phyloP scores from a whole-genome alignment of 805 yeast genomes.

The Saccharomycopsis sp. region DNA sequence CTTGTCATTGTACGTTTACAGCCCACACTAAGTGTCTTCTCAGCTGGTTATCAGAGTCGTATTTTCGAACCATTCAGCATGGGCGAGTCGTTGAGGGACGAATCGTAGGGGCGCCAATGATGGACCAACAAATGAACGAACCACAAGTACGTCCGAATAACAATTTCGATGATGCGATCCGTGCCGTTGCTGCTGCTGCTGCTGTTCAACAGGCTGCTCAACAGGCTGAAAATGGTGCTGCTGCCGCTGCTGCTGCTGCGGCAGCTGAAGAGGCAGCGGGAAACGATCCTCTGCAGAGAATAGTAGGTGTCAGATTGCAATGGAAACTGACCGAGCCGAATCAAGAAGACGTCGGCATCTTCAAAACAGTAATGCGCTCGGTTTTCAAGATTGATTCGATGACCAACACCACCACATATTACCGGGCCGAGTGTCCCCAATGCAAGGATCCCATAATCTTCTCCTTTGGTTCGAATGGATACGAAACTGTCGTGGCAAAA shows the following conservation, averaged over 20 bases:
- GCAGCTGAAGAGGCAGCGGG: background rate
- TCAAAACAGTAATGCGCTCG: background rate
- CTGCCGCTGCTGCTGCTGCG: background rate
- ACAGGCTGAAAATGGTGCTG: background rate
- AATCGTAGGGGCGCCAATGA: no score
- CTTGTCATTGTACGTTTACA: constrained; percentile 33
- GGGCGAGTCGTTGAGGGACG: background rate
- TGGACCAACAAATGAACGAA: no score
- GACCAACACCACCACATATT: background rate
- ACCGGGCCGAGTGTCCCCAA: constrained; percentile 32
- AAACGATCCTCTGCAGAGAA: background rate
- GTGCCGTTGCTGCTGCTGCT: no score
- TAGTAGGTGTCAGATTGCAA: background rate
- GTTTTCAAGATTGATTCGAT: background rate
- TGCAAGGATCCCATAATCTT: constrained; percentile 30
- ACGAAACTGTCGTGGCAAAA: constrained; percentile 19
- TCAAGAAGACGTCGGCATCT: background rate
- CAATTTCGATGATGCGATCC: no score
- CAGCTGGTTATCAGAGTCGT: constrained; percentile 32
- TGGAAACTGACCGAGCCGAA: background rate
- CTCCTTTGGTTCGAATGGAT: constrained; percentile 22
- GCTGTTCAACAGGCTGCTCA: no score
- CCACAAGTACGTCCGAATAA: no score
- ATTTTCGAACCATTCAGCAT: background rate
- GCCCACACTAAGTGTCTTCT: constrained; percentile 34